Base-by-base conservation (phyloP, 495 filamentous ascomycete genomes). In the Neurospora pannonica region DNA sequence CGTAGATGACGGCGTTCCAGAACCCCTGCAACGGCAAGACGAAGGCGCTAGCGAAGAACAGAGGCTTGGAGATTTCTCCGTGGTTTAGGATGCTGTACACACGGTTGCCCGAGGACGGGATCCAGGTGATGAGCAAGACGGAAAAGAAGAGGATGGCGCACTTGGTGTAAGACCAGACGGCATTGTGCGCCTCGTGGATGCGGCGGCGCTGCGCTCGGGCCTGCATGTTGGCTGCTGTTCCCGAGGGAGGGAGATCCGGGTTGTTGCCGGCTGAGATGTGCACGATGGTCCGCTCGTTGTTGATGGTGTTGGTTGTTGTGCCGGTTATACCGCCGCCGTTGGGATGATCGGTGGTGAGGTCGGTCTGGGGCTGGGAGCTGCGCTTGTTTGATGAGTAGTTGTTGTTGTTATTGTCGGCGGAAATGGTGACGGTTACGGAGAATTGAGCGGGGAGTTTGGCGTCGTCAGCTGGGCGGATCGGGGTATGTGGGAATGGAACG, bases 1-100 rank as follows among this genome's bases (percentile, higher is more conserved):
- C 79, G 83, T 97, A 97, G 74, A 97, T 93, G 71, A 93, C 78
- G 36, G 90, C 88, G 78, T 97, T 97, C 91, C 93, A 95, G 79
- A 95, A 94, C 2, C 94, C 94, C 78, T 97, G 94, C 0, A 94
- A 84, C 0, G 94, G 94, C 15, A 97, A 86, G 0, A 96, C 93
- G 70, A 94, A 87, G 1, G 91, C 88, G n/a, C 91, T 89, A 48
- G 89, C 86, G 75, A 91, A 91, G 76, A 93, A 90, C 24, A 97
- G 87, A 21, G 85, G 83, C 70, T 91, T 89, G 42, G 84, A 86
- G 8, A 87, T 80, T 2, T 85, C 70, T 34, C 88, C 84, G 0
- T 85, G 82, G 76, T 90, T 81, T 5, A 89, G 83, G 36, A 95
- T 79, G 28, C 85, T 87, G 81, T 92, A 94, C 21, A 94, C 88